Conservation (phyloP, 208 protist genomes). For the Blechomonas ayalai region DNA sequence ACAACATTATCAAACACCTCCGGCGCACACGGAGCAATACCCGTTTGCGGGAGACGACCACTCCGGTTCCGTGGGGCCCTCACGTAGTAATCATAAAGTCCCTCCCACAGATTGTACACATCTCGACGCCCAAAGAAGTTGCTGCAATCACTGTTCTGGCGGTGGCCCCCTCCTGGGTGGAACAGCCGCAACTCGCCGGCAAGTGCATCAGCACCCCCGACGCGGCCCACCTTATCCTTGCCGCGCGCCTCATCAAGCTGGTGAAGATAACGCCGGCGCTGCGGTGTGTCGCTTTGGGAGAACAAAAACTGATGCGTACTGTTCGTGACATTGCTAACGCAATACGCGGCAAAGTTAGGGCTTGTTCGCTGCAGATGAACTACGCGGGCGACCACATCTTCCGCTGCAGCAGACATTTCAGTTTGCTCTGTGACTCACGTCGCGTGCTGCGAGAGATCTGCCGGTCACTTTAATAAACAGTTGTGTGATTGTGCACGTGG, state of each 20-base stretch:
- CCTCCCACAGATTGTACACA: too few species aligned
- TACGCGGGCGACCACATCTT: constrained; percentile 9
- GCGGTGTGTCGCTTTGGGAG: constrained; percentile 1
- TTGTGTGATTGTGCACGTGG: too few species aligned
- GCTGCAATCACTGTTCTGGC: not conserved
- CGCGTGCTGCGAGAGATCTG: too few species aligned
- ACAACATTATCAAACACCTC: constrained; percentile 13
- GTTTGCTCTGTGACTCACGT: too few species aligned
- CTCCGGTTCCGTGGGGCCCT: too few species aligned
- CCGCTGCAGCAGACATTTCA: too few species aligned
- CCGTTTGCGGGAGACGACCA: not conserved
- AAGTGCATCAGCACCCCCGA: not conserved
- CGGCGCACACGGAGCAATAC: constrained; percentile 15
- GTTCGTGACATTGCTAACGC: constrained; percentile 27
- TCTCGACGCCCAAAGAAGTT: too few species aligned
- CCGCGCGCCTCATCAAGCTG: constrained; percentile 8
- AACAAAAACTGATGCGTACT: constrained; percentile 31
- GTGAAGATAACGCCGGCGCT: constrained; percentile 7
- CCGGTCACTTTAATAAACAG: too few species aligned
- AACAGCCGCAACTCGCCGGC: not conserved
- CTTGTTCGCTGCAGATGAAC: constrained; percentile 28
- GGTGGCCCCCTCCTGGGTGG: not conserved
- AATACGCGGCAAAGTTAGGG: constrained; percentile 40
- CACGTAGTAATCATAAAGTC: too few species aligned
- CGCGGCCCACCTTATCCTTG: not conserved